phyloP scores from a whole-genome alignment of 345 rosid genomes.

The Lepidium africanum region DNA sequence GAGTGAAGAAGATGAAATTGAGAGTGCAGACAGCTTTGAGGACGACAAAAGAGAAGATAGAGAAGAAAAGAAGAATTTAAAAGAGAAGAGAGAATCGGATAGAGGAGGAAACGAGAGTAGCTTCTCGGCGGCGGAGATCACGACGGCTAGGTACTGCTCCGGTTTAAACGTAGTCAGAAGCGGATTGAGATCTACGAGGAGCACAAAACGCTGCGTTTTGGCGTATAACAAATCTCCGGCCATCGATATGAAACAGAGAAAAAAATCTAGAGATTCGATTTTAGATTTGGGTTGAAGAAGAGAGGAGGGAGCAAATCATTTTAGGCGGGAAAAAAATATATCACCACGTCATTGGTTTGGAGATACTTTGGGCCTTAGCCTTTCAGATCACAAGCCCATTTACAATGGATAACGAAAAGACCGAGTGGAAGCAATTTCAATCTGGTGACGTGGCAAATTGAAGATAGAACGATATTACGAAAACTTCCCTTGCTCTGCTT shows the following conservation, averaged over 20 bases:
- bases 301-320: not conserved
- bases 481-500: not conserved
- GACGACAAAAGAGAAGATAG: conserved; percentile 86
- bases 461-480: conserved; percentile 21
- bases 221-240: conserved; percentile 36
- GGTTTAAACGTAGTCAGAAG: conserved; percentile 34
- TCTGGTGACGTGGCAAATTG: conserved; percentile 25
- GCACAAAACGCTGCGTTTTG: conserved; percentile 67
- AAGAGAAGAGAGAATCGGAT: conserved; percentile 60
- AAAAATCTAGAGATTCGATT: not conserved
- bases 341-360: not conserved
- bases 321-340: conserved; percentile 26
- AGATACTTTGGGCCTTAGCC: not conserved
- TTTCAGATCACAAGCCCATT: not conserved
- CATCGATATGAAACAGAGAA: conserved; percentile 28
- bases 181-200: conserved; percentile 71
- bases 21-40: conserved; percentile 54
- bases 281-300: conserved; percentile 6
- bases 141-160: conserved; percentile 31
- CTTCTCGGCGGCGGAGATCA: conserved; percentile 47
- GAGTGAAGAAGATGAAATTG: conserved; percentile 44
- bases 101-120: conserved; percentile 54
- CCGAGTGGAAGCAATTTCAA: not conserved
- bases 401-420: not conserved
- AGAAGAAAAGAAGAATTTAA: conserved; percentile 81